Conservation (phyloP, 495 filamentous ascomycete species). For the Chaetomium tenue region DNA sequence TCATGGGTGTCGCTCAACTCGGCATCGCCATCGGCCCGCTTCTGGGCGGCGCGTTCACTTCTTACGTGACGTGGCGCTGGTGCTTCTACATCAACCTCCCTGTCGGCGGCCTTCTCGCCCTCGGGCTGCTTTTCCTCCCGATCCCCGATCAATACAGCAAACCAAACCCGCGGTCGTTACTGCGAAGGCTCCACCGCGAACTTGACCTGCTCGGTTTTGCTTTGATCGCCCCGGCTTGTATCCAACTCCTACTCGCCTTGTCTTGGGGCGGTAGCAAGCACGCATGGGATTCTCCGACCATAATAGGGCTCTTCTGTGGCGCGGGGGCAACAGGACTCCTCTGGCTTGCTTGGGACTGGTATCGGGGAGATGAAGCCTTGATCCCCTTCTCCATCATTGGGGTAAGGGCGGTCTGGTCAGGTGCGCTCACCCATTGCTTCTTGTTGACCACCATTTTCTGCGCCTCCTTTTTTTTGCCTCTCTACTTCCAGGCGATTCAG, state of each 20-base stretch:
- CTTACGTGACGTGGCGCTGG: slow-evolving; percentile 56
- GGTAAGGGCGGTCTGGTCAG: slow-evolving; percentile 59
- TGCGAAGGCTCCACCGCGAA: slow-evolving; percentile 46
- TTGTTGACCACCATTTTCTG: slow-evolving; percentile 59
- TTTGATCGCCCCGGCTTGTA: slow-evolving; percentile 63
- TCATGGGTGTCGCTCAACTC: slow-evolving; percentile 59
- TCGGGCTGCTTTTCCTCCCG: slow-evolving; percentile 53
- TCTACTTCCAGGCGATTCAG: slow-evolving; percentile 70
- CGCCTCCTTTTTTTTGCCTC: slow-evolving; percentile 58
- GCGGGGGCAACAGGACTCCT: slow-evolving; percentile 54
- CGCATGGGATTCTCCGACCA: slow-evolving; percentile 58
- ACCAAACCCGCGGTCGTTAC: slow-evolving; percentile 33
- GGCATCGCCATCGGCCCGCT: slow-evolving; percentile 68
- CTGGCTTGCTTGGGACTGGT: slow-evolving; percentile 62
- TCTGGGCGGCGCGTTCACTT: slow-evolving; percentile 53
- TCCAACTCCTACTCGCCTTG: slow-evolving; percentile 68
- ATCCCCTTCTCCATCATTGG: slow-evolving; percentile 65
- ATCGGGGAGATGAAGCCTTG: slow-evolving; percentile 62
- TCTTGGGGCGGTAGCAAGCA: slow-evolving; percentile 74
- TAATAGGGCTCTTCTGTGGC: slow-evolving; percentile 65
- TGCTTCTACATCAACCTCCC: slow-evolving; percentile 72
- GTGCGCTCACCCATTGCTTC: slow-evolving; percentile 50
- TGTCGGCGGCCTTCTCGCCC: slow-evolving; percentile 59
- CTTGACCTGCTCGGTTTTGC: slow-evolving; percentile 66
- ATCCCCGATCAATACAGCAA: slow-evolving; percentile 49